A percentile compares a stretch with the other conserved stretches of the same genome.
These are phyloP conservation scores for Jimgerdemannia flammicorona DNA, from an alignment of 192 early-diverging fungal genomes.

Conservation along the genomic window DNA sequence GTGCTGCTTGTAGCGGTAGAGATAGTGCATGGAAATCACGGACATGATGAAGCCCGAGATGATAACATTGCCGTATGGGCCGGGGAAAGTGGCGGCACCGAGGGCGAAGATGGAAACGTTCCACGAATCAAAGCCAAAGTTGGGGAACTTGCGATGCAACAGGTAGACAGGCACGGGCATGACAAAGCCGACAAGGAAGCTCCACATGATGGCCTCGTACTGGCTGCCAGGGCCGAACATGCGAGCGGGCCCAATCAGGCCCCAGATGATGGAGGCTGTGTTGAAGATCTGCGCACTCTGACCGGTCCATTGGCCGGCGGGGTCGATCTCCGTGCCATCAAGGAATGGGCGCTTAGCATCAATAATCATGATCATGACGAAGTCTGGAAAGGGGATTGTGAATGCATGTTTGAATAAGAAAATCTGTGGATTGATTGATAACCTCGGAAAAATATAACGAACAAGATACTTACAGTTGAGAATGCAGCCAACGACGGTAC, in stretches of 20 bases:
- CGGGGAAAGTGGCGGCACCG: neutral
- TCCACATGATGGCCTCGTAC: conserved; percentile 41
- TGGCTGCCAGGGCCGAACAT: conserved; percentile 45
- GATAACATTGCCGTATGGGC: neutral
- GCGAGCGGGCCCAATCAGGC: conserved; percentile 52
- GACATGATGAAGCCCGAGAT: neutral
- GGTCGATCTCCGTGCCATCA: conserved; percentile 31
- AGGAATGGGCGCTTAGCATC: conserved; percentile 40
- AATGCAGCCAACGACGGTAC: conserved; percentile 36
- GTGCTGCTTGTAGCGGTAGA: conserved; percentile 43
- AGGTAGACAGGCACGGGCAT: conserved; percentile 48
- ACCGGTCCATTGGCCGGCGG: conserved; percentile 38
- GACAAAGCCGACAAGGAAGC: conserved; percentile 43
- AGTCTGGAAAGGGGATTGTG: neutral
- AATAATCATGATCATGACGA: conserved; percentile 17
- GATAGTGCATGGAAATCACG: conserved; percentile 41
- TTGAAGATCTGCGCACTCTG: conserved; percentile 31
- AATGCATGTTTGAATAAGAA: neutral
- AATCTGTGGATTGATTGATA: conserved; percentile 13
- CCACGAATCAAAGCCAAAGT: conserved; percentile 27
- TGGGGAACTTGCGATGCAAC: conserved; percentile 44
- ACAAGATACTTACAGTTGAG: conserved; percentile 17
- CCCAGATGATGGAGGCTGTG: conserved; percentile 63
- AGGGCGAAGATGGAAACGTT: conserved; percentile 38
- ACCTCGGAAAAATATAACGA: conserved; percentile 20